Base-by-base conservation (phyloP, 2,329 filamentous ascomycete species). In the Pleoardoris graminearum region DNA sequence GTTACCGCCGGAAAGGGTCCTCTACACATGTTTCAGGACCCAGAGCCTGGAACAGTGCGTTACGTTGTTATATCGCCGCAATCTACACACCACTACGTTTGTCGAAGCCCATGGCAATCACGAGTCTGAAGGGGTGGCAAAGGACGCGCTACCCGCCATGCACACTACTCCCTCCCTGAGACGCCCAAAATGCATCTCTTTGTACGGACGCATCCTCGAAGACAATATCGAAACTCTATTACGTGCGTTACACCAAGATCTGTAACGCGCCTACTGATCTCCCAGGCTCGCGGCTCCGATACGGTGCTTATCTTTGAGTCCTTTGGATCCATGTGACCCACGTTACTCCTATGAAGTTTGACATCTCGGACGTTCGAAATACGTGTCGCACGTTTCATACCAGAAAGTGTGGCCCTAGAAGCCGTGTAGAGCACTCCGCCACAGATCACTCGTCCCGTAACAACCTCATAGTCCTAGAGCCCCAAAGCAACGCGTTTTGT, bases 11-110 rank as follows among this genome's bases (percentile, higher is more conserved):
- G 37, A 38, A 36, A 46, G 21, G 30, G 32, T 21, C 22, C 23
- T 37, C 14, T 8, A 14, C 10, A 10, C 14, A 12, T 19, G 29
- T 8, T 14, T 3, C 16, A 30, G 10, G 3, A 5, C 21, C 17
- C 43, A 17, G 12, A 36, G n/a, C 17, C 43, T 17, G 19, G 25
- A 14, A 12, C 23, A 11, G 19, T 36, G 25, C 23, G 4, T 1
- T 10, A 14, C 5, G 8, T 3, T 29, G 16, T 21, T 16, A 14
- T 30, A 4, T 47, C n/a, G 44, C 44, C 44, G 37, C 44, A 47
- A 23, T 47, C 44, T 37, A 37, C 44, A 47, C 44, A 47, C 44
- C 44, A 47, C 44, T 38, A 29, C 33, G 22, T 10, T 8, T 12
- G 29, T 17, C 16, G 7, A 37, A 47, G 14, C 4, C 33, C 11